These are phyloP conservation scores for Sphaerulina musiva DNA, from an alignment of 2,329 filamentous ascomycete genomes.

Conservation along the genomic window DNA sequence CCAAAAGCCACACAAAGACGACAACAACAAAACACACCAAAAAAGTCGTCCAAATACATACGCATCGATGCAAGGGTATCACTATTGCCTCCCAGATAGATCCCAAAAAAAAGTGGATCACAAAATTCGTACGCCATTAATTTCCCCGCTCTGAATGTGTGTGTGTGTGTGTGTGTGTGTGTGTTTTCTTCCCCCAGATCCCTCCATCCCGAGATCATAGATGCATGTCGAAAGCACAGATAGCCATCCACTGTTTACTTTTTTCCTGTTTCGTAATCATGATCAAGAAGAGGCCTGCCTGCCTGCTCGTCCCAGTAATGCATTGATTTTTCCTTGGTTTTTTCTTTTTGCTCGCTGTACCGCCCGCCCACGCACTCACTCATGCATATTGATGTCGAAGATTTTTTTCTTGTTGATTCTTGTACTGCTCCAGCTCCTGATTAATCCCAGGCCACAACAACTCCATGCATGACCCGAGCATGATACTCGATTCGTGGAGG, in stretches of 20 bases:
- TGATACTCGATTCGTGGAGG: slow-evolving; percentile 73
- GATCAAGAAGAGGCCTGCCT: background rate
- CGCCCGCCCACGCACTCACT: background rate
- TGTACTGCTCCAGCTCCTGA: slow-evolving; percentile 10
- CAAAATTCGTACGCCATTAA: background rate
- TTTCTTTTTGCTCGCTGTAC: background rate
- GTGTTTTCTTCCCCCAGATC: background rate
- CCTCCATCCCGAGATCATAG: background rate
- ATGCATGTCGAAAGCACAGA: slow-evolving; percentile 2
- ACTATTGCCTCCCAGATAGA: slow-evolving; percentile 23
- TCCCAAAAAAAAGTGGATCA: slow-evolving; percentile 1
- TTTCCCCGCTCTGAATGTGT: background rate
- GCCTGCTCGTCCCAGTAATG: background rate
- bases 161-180: too few relatives aligned
- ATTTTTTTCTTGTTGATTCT: background rate
- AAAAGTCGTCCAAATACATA: slow-evolving; percentile 1
- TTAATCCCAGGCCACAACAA: slow-evolving; percentile 40
- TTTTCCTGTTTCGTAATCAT: slow-evolving; percentile 7
- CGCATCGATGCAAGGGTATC: slow-evolving; percentile 22
- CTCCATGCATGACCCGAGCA: slow-evolving; percentile 74
- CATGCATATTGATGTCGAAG: slow-evolving; percentile 1
- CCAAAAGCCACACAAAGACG: background rate
- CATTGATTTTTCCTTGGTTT: background rate
- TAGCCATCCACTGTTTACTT: slow-evolving; percentile 7
- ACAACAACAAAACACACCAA: background rate